These are phyloP conservation scores for Crucibulum laeve DNA, from an alignment of 768 basidiomycete genomes.

Conservation along the genomic window DNA sequence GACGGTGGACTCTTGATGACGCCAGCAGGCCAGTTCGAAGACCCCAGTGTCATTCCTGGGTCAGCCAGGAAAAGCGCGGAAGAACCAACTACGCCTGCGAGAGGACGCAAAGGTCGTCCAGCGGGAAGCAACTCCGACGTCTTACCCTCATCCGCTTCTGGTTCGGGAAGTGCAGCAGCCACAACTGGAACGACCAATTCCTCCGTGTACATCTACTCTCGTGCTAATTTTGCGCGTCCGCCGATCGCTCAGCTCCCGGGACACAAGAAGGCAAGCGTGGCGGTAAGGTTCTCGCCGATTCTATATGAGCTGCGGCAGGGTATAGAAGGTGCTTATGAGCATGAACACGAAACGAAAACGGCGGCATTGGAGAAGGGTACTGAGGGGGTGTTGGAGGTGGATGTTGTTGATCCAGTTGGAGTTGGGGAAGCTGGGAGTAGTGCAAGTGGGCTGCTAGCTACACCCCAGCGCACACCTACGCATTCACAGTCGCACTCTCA, in stretches of 20 bases:
- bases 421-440: constrained; percentile 7
- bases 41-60: constrained; percentile 59
- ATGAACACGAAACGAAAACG: constrained; percentile 29
- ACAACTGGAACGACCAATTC: no score
- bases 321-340: constrained; percentile 28
- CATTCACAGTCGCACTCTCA: constrained; percentile 13
- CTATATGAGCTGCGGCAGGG: constrained; percentile 83
- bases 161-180: constrained; percentile 1
- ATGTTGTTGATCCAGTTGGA: constrained; percentile 45
- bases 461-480: constrained; percentile 28
- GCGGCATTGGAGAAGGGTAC: constrained; percentile 64
- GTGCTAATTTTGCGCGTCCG: constrained; percentile 89
- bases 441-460: constrained; percentile 17
- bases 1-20: constrained; percentile 93
- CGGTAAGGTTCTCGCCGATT: constrained; percentile 90
- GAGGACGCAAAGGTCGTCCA: constrained; percentile 58
- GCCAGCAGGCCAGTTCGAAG: constrained; percentile 96
- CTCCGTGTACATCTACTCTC: constrained; percentile 90
- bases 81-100: constrained; percentile 40
- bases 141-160: neutral
- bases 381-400: constrained; percentile 58
- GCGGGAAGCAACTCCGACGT: constrained; percentile 13
- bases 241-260: constrained; percentile 95
- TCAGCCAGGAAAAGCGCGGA: constrained; percentile 21
- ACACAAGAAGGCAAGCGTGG: constrained; percentile 93